Evolutionary conservation across 306 rosid genomes (phyloP).

Genomic region (Aeschynomene evenia): DNA sequence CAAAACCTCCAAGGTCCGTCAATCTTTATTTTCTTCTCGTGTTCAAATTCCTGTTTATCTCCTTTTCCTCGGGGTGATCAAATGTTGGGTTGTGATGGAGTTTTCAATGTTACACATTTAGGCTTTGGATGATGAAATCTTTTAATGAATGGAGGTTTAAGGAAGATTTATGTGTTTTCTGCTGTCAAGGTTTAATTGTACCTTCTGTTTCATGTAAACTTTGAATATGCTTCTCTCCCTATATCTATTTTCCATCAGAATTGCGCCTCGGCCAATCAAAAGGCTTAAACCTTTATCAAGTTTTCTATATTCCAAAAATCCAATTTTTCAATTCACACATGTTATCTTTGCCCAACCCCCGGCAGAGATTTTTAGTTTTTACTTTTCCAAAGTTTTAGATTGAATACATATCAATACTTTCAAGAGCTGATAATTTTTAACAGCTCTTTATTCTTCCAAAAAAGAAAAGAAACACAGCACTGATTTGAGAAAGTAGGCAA

Average conservation of each 20-base stretch:
- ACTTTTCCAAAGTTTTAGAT: not conserved
- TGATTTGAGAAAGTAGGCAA: not conserved
- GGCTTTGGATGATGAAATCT: not conserved
- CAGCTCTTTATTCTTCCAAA: not conserved
- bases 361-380: not conserved
- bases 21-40: not conserved
- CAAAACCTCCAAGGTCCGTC: slow-evolving; percentile 80
- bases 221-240: slow-evolving; percentile 21
- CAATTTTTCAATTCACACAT: not conserved
- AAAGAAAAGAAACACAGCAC: not conserved
- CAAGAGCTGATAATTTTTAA: not conserved
- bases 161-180: not conserved
- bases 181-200: slow-evolving; percentile 20
- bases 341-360: not conserved
- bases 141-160: slow-evolving; percentile 9
- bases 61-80: not conserved
- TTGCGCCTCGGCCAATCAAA: not conserved
- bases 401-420: not conserved
- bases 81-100: not conserved
- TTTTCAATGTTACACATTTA: not conserved
- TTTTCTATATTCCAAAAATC: not conserved
- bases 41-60: not conserved
- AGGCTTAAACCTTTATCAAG: not conserved
- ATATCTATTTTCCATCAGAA: not conserved
- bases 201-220: slow-evolving; percentile 4